phyloP scores from a whole-genome alignment of 2,329 filamentous ascomycete genomes.

The Arthroderma sp. region DNA sequence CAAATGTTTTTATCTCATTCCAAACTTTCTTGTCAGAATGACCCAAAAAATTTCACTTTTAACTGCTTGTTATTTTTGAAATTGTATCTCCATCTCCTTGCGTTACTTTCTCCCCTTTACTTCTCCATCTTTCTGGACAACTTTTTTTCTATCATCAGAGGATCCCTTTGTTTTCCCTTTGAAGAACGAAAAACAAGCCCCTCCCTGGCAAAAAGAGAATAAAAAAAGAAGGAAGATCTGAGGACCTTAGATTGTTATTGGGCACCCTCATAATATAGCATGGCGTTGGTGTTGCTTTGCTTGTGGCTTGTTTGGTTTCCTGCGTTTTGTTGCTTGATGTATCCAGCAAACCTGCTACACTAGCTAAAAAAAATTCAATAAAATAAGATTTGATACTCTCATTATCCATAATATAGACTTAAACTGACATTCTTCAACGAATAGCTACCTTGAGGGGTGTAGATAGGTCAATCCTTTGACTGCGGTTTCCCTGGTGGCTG shows the following conservation, averaged over 20 bases:
- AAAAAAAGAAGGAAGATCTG: conserved; percentile 19
- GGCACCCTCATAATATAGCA: conserved; percentile 17
- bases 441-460: too few relatives aligned
- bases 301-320: conserved; percentile 3
- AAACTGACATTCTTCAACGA: too few relatives aligned
- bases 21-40: conserved; percentile 8
- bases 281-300: conserved; percentile 17
- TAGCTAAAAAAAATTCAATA: neutral
- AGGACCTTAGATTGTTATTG: conserved; percentile 16
- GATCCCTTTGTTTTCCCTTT: neutral
- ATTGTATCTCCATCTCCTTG: neutral
- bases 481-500: too few relatives aligned
- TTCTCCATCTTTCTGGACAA: conserved; percentile 7
- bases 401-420: neutral
- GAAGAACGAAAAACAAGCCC: neutral
- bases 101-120: conserved; percentile 3
- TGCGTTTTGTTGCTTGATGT: conserved; percentile 1
- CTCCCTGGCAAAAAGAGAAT: conserved; percentile 5
- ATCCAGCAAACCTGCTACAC: neutral
- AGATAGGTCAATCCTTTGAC: too few relatives aligned
- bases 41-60: conserved; percentile 7
- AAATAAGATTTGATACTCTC: neutral
- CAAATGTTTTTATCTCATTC: conserved; percentile 5
- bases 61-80: conserved; percentile 5
- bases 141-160: conserved; percentile 9